Evolutionary conservation across 176 grass and related monocot genomes (phyloP).

Genomic region (Aegilops speltoides): DNA sequence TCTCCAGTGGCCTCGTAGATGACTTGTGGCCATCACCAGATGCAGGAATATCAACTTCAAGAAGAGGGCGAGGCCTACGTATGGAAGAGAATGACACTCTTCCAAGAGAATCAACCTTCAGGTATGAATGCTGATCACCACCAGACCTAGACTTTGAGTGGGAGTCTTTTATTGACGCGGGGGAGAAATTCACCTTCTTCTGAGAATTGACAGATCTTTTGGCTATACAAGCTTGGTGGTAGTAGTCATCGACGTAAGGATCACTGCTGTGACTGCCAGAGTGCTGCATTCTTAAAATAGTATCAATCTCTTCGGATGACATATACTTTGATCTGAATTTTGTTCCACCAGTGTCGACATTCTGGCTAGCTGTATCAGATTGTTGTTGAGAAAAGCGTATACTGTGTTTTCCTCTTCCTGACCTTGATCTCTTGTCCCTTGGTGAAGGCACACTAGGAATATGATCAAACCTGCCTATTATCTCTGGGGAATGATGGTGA

Average conservation of each 20-base stretch:
- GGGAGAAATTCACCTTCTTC: slow-evolving; percentile 63
- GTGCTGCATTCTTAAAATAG: slow-evolving; percentile 87
- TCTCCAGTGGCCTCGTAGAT: slow-evolving; percentile 60
- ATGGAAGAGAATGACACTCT: slow-evolving; percentile 84
- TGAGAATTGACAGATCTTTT: slow-evolving; percentile 62
- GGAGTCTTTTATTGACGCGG: slow-evolving; percentile 63
- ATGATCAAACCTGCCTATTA: slow-evolving; percentile 46
- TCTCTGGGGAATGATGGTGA: slow-evolving; percentile 42
- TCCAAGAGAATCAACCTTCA: slow-evolving; percentile 72
- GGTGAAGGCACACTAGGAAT: slow-evolving; percentile 51
- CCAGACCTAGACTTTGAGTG: slow-evolving; percentile 60
- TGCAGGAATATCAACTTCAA: slow-evolving; percentile 65
- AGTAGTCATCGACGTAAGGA: slow-evolving; percentile 86
- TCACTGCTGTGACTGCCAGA: slow-evolving; percentile 70
- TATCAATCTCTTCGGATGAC: slow-evolving; percentile 95
- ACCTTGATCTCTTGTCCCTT: slow-evolving; percentile 67
- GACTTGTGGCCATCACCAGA: slow-evolving; percentile 61
- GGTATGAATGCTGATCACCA: slow-evolving; percentile 66
- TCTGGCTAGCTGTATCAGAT: slow-evolving; percentile 55
- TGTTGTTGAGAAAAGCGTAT: slow-evolving; percentile 46
- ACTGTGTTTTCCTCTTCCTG: slow-evolving; percentile 71
- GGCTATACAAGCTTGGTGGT: slow-evolving; percentile 89
- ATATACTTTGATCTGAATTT: slow-evolving; percentile 93
- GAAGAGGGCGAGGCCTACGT: slow-evolving; percentile 70
- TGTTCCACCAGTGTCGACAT: slow-evolving; percentile 50